These are phyloP conservation scores for Euphorbia celastroides DNA, from an alignment of 441 rosid genomes.

Conservation along the genomic window DNA sequence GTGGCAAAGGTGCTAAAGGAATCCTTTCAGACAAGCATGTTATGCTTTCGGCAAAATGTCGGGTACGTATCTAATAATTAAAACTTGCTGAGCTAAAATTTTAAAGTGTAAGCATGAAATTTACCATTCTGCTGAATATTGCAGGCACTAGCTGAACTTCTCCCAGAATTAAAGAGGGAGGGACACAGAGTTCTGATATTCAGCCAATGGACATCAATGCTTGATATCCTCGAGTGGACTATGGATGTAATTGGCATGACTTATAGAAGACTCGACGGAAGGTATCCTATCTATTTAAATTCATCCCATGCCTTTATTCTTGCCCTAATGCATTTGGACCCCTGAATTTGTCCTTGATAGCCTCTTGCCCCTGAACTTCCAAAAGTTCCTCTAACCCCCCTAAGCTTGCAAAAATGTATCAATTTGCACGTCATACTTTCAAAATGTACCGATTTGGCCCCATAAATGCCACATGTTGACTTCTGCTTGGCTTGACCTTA, in stretches of 20 bases:
- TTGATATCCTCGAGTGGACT: conserved; percentile 94
- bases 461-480: too few relatives aligned
- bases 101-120: not conserved
- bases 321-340: too few relatives aligned
- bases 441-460: too few relatives aligned
- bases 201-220: conserved; percentile 99
- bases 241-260: conserved; percentile 82
- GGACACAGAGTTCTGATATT: conserved; percentile 87
- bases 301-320: not conserved
- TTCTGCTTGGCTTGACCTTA: too few relatives aligned
- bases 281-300: conserved; percentile 35
- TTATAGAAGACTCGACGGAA: conserved; percentile 90
- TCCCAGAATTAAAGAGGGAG: conserved; percentile 55
- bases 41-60: conserved; percentile 94
- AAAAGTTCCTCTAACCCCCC: too few relatives aligned
- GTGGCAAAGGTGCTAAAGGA: conserved; percentile 53
- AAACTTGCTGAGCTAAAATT: conserved; percentile 5
- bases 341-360: too few relatives aligned
- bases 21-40: conserved; percentile 77
- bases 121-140: conserved; percentile 12
- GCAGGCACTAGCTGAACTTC: conserved; percentile 80
- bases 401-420: too few relatives aligned
- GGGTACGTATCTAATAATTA: conserved; percentile 35
- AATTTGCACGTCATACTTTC: too few relatives aligned
- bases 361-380: too few relatives aligned